Percentiles rank a stretch among this genome's conserved stretches.
These are phyloP conservation scores for Mytilinidion resinicola DNA, from an alignment of 495 filamentous ascomycete species.

Conservation along the genomic window DNA sequence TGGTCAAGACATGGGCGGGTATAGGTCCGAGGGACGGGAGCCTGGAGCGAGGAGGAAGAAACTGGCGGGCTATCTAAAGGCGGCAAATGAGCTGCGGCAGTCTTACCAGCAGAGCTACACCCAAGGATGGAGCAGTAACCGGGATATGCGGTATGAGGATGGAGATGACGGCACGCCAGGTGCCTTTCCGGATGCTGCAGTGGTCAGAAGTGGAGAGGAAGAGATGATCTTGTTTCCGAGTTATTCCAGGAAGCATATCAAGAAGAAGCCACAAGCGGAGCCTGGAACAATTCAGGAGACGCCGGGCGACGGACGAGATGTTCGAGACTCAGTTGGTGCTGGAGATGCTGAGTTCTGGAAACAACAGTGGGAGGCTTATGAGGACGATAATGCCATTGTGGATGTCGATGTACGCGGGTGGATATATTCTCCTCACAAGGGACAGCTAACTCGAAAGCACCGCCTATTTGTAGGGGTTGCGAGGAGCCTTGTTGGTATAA, in stretches of 20 bases:
- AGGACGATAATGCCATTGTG: conserved; percentile 74
- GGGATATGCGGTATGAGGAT: conserved; percentile 46
- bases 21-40: conserved; percentile 39
- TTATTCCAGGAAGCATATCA: conserved; percentile 69
- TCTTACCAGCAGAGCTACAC: conserved; percentile 53
- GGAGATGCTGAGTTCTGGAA: conserved; percentile 61
- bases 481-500: conserved; percentile 76
- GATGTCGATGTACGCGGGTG: conserved; percentile 94
- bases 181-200: conserved; percentile 72
- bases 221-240: conserved; percentile 93
- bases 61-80: conserved; percentile 76
- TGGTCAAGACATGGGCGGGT: conserved; percentile 10
- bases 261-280: conserved; percentile 33
- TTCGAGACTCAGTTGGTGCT: conserved; percentile 33
- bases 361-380: conserved; percentile 60
- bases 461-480: conserved; percentile 78
- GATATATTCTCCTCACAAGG: conserved; percentile 79
- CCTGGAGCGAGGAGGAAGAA: conserved; percentile 67
- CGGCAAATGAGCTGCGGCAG: conserved; percentile 86
- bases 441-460: conserved; percentile 83
- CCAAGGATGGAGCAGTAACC: conserved; percentile 43
- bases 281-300: conserved; percentile 38
- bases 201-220: conserved; percentile 72
- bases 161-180: conserved; percentile 59
- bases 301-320: conserved; percentile 30